A percentile compares a stretch with the other conserved stretches of the same genome.
phyloP scores from a whole-genome alignment of 306 rosid species.

The Prunus salicina region DNA sequence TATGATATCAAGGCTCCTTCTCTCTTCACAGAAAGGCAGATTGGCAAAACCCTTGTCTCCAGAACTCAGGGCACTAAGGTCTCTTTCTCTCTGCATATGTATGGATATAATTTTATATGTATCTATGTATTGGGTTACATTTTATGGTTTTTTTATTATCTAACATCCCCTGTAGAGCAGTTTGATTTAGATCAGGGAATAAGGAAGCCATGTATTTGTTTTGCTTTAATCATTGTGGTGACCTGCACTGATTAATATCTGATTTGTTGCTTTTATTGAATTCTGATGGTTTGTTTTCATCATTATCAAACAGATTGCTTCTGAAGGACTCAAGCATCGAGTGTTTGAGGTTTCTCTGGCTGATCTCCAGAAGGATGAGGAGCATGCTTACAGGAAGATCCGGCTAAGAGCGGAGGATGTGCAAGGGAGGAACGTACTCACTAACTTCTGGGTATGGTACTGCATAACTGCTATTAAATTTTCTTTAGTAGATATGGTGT shows the following conservation, averaged over 20 bases:
- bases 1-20: slow-evolving; percentile 40
- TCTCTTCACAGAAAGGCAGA: slow-evolving; percentile 24
- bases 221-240: background rate
- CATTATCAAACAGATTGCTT: slow-evolving; percentile 28
- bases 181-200: background rate
- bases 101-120: background rate
- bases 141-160: too few species aligned
- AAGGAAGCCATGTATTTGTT: background rate
- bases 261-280: background rate
- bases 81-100: too few species aligned
- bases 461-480: background rate
- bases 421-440: slow-evolving; percentile 39
- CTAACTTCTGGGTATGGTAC: slow-evolving; percentile 40
- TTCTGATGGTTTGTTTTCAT: background rate
- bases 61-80: slow-evolving; percentile 51
- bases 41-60: slow-evolving; percentile 42
- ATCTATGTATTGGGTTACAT: background rate
- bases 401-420: slow-evolving; percentile 46
- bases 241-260: background rate
- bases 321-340: slow-evolving; percentile 44
- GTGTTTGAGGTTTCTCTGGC: slow-evolving; percentile 45
- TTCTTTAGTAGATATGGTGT: background rate
- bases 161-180: background rate
- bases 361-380: slow-evolving; percentile 44
- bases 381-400: slow-evolving; percentile 41